A percentile compares a stretch with the other conserved stretches of the same genome.
Conservation (phyloP, 2,329 filamentous ascomycete genomes). For the Alternaria hordeiaustralica region DNA sequence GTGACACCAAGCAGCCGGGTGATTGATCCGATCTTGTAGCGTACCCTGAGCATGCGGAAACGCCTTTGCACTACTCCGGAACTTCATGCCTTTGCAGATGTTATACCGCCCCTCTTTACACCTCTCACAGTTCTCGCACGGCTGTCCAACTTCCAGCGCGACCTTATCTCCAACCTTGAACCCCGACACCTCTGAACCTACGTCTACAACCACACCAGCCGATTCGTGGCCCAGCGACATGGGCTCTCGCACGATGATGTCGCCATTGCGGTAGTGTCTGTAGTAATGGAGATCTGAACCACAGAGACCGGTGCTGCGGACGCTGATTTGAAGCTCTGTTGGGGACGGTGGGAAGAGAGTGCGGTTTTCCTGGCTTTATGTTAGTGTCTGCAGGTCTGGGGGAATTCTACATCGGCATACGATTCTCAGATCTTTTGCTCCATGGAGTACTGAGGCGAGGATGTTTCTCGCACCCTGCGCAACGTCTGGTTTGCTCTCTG, state of each 20-base stretch:
- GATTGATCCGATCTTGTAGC: slow-evolving; percentile 67
- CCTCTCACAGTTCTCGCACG: slow-evolving; percentile 70
- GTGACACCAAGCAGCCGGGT: slow-evolving; percentile 67
- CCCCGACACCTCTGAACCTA: slow-evolving; percentile 68
- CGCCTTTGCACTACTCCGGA: slow-evolving; percentile 65
- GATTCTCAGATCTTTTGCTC: slow-evolving; percentile 65
- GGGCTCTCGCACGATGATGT: slow-evolving; percentile 81
- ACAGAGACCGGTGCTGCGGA: slow-evolving; percentile 72
- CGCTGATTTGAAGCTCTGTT: slow-evolving; percentile 67
- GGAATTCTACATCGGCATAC: slow-evolving; percentile 48
- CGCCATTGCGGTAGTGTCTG: slow-evolving; percentile 82
- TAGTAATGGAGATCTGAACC: slow-evolving; percentile 84
- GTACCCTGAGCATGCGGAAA: slow-evolving; percentile 71
- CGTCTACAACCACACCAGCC: slow-evolving; percentile 75
- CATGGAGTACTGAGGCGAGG: slow-evolving; percentile 64
- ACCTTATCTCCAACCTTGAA: slow-evolving; percentile 80
- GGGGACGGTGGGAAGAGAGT: slow-evolving; percentile 54
- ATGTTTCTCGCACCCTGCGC: slow-evolving; percentile 46
- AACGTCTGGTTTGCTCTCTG: slow-evolving; percentile 25
- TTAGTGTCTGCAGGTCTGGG: not conserved
- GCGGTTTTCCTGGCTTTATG: slow-evolving; percentile 58
- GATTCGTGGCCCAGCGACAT: slow-evolving; percentile 83
- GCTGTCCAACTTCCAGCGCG: slow-evolving; percentile 89
- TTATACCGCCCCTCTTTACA: slow-evolving; percentile 67
- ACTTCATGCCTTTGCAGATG: slow-evolving; percentile 65